A percentile compares a stretch with the other conserved stretches of the same genome.
These are phyloP conservation scores for Phanerochaete sordida DNA, from an alignment of 768 basidiomycete genomes.

Conservation along the genomic window DNA sequence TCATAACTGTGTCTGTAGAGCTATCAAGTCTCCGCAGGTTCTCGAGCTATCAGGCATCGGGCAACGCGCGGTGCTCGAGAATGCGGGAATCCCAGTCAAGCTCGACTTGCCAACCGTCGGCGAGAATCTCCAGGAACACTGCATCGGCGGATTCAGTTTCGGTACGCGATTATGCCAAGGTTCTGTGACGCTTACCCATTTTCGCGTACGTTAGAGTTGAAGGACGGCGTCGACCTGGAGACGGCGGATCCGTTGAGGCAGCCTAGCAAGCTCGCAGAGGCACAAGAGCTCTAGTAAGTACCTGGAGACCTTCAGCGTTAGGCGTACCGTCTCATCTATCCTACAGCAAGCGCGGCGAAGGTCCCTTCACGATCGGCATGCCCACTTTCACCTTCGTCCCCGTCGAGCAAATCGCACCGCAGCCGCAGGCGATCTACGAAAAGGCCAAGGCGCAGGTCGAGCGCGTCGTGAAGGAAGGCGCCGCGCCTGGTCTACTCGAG, in stretches of 20 bases:
- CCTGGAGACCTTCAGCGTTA: not conserved
- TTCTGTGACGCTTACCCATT: not conserved
- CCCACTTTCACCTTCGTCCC: slow-evolving; percentile 4
- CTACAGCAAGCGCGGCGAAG: slow-evolving; percentile 8
- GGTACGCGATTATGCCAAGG: too few species aligned
- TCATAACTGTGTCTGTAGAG: not conserved
- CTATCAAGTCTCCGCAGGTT: slow-evolving; percentile 10
- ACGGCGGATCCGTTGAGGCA: slow-evolving; percentile 13
- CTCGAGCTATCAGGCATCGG: slow-evolving; percentile 60
- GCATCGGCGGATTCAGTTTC: slow-evolving; percentile 2
- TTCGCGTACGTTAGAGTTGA: slow-evolving; percentile 5
- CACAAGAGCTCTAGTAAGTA: slow-evolving; percentile 15
- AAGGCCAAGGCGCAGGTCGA: slow-evolving; percentile 11
- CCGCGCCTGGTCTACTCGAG: slow-evolving; percentile 4
- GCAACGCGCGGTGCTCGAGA: slow-evolving; percentile 39
- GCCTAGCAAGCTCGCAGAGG: slow-evolving; percentile 9
- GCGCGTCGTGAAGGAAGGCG: not conserved
- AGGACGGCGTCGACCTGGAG: slow-evolving; percentile 4
- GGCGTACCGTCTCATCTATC: not conserved
- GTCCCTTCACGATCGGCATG: not conserved
- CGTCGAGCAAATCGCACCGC: not conserved
- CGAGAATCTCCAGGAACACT: slow-evolving; percentile 39
- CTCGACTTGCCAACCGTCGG: slow-evolving; percentile 81
- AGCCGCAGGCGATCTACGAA: not conserved
- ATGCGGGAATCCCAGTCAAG: slow-evolving; percentile 42